Conservation (phyloP, 1,139 yeast species). For the Kodamaea plutei region DNA sequence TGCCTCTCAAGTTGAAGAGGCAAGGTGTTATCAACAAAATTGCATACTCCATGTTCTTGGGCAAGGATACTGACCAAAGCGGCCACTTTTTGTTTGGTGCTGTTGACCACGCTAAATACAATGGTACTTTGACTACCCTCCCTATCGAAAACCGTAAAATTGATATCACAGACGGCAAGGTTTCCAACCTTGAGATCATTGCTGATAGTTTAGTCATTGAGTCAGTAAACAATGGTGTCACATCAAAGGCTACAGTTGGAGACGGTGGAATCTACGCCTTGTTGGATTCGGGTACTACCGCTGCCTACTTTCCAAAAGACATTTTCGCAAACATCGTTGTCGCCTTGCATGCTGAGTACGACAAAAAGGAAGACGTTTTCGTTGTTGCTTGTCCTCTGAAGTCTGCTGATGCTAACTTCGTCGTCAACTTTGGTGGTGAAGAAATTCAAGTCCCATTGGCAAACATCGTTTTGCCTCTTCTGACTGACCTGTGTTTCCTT, state of each 20-base stretch:
- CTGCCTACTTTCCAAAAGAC: constrained; percentile 22
- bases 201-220: neutral
- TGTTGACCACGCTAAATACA: constrained; percentile 46
- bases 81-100: constrained; percentile 58
- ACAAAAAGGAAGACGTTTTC: constrained; percentile 26
- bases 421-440: constrained; percentile 50
- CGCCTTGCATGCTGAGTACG: constrained; percentile 29
- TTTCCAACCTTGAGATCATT: neutral
- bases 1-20: constrained; percentile 52
- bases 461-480: constrained; percentile 21
- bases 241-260: neutral
- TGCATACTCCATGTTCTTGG: constrained; percentile 46
- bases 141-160: constrained; percentile 14
- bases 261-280: constrained; percentile 16
- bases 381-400: constrained; percentile 17
- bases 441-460: constrained; percentile 44
- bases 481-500: constrained; percentile 20
- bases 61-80: constrained; percentile 10
- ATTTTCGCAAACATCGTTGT: constrained; percentile 14
- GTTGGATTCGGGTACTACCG: constrained; percentile 41
- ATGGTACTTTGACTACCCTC: constrained; percentile 37
- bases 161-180: neutral
- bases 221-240: too few relatives aligned
- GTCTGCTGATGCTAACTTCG: constrained; percentile 18
- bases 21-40: constrained; percentile 45